A percentile compares a stretch with the other conserved stretches of the same genome.
Conservation (phyloP, 306 rosid genomes). For the Gastrolobium villosum region DNA sequence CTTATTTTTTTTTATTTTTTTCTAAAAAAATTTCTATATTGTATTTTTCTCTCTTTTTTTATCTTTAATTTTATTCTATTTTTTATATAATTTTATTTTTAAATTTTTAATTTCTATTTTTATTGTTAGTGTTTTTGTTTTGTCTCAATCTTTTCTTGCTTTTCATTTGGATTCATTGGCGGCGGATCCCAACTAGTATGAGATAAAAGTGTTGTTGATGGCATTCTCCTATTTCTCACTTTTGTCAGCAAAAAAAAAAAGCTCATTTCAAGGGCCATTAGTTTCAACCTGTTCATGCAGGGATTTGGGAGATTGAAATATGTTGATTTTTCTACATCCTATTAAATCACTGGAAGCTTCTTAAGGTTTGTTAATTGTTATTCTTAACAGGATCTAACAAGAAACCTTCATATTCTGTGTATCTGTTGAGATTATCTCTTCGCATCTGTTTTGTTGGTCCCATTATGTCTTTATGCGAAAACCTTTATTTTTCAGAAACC, state of each 20-base stretch:
- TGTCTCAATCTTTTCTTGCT: too few species aligned
- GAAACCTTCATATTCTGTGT: background rate
- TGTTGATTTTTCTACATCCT: constrained; percentile 85
- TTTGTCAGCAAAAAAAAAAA: background rate
- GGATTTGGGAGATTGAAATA: constrained; percentile 72
- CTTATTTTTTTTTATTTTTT: too few species aligned
- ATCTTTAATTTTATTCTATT: too few species aligned
- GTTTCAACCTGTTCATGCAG: constrained; percentile 55
- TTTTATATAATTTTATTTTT: too few species aligned
- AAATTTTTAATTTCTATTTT: too few species aligned
- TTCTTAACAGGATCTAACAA: constrained; percentile 2
- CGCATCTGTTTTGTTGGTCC: background rate
- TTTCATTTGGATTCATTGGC: too few species aligned
- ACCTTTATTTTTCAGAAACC: constrained; percentile 60
- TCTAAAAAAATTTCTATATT: too few species aligned
- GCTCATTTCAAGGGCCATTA: background rate
- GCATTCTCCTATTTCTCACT: constrained; percentile 15
- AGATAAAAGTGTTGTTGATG: too few species aligned
- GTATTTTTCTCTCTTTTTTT: too few species aligned
- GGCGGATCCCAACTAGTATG: too few species aligned
- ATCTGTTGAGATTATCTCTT: constrained; percentile 21
- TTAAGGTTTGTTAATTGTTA: constrained; percentile 63
- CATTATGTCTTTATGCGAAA: constrained; percentile 1
- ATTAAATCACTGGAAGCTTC: constrained; percentile 83
- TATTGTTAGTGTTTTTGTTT: too few species aligned